Percentiles rank a stretch among this genome's conserved stretches.
Conservation (phyloP, 2,329 filamentous ascomycete species). For the Parastagonospora avenae region DNA sequence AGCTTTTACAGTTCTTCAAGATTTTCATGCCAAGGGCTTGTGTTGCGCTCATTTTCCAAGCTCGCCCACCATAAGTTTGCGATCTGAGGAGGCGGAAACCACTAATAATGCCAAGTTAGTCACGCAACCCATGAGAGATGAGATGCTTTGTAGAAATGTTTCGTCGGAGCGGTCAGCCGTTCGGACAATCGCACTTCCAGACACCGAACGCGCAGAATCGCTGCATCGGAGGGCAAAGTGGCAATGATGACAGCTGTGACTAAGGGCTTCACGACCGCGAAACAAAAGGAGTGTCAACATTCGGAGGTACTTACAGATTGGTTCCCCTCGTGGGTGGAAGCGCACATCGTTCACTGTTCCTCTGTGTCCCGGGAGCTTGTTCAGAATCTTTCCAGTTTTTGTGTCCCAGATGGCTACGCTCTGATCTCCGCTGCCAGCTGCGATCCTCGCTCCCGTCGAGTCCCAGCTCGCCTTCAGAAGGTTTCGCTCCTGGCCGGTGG, state of each 20-base stretch:
- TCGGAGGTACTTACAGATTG: slow-evolving; percentile 72
- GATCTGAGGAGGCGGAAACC: slow-evolving; percentile 87
- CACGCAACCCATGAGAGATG: slow-evolving; percentile 5
- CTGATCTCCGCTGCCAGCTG: slow-evolving; percentile 86
- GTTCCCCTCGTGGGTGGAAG: slow-evolving; percentile 83
- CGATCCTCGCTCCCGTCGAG: slow-evolving; percentile 80
- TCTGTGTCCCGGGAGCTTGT: slow-evolving; percentile 94
- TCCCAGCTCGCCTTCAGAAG: slow-evolving; percentile 91
- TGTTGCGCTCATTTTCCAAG: slow-evolving; percentile 63
- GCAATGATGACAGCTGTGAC: not conserved
- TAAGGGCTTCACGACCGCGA: no score
- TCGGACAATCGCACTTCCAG: not conserved
- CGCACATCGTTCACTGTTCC: slow-evolving; percentile 94
- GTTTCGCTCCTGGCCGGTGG: slow-evolving; percentile 87
- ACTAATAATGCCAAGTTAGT: slow-evolving; percentile 60
- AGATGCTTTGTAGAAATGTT: slow-evolving; percentile 16
- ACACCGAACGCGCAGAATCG: no score
- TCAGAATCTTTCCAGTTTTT: slow-evolving; percentile 85
- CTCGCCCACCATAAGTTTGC: slow-evolving; percentile 82
- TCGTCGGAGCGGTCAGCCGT: not conserved
- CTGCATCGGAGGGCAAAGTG: no score
- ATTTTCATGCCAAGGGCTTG: slow-evolving; percentile 26
- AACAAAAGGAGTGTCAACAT: not conserved
- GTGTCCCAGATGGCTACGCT: slow-evolving; percentile 91
- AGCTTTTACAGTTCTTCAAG: slow-evolving; percentile 21